Conservation (phyloP, 2,329 filamentous ascomycete species). For the Apiospora sp. region DNA sequence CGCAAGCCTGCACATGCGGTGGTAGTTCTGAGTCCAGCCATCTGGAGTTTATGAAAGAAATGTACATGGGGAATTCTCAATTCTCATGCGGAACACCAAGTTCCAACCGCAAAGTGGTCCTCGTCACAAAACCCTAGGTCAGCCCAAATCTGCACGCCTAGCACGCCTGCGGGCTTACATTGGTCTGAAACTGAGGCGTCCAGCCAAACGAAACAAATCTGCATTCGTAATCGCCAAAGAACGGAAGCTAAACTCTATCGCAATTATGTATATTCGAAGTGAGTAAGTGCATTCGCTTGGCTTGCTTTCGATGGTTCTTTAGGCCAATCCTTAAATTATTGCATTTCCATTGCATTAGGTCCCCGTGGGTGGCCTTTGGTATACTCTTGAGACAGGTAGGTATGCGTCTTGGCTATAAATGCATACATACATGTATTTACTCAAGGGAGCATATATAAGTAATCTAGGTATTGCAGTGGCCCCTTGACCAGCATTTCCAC, state of each 20-base stretch:
- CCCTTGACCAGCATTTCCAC: too few species aligned
- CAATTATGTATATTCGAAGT: not conserved
- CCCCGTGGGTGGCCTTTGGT: too few species aligned
- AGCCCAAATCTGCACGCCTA: not conserved
- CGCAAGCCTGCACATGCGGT: not conserved
- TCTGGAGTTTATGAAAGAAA: not conserved
- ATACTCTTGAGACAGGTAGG: too few species aligned
- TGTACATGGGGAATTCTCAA: not conserved
- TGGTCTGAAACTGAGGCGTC: not conserved
- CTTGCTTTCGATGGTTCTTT: not conserved
- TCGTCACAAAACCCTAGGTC: too few species aligned
- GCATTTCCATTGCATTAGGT: too few species aligned
- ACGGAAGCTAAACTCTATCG: not conserved
- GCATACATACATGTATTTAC: too few species aligned
- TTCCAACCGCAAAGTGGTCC: not conserved
- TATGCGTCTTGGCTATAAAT: too few species aligned
- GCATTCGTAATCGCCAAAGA: not conserved
- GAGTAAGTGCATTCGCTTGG: not conserved
- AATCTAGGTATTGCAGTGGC: too few species aligned
- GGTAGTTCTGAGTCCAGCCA: not conserved
- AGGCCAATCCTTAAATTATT: too few species aligned
- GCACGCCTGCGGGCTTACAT: not conserved
- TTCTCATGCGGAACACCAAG: not conserved
- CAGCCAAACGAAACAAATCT: too few species aligned
- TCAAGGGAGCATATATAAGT: too few species aligned